Conservation (phyloP, 768 basidiomycete genomes). For the Fibroporia radiculosa region DNA sequence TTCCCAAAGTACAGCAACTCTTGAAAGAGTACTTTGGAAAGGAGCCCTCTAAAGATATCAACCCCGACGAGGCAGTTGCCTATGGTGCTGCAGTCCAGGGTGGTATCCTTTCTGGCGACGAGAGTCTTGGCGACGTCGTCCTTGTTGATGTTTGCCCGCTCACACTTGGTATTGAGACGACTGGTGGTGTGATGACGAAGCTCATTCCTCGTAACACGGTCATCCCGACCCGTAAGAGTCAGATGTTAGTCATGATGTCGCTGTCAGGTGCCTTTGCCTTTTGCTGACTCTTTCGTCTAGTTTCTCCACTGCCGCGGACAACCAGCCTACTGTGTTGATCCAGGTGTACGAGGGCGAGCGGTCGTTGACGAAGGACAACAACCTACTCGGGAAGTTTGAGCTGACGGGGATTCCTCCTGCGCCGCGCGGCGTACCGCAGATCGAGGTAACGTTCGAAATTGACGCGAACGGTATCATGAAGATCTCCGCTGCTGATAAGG, state of each 20-base stretch:
- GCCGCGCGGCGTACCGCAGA: slow-evolving; percentile 94
- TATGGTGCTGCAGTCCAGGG: slow-evolving; percentile 99
- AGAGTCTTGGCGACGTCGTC: slow-evolving; percentile 83
- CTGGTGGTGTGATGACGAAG: slow-evolving; percentile 97
- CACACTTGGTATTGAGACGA: slow-evolving; percentile 98
- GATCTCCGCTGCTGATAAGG: slow-evolving; percentile 89
- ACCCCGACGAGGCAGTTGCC: slow-evolving; percentile 98
- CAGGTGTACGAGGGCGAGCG: slow-evolving; percentile 99
- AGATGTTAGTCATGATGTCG: slow-evolving; percentile 51
- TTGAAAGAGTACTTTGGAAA: slow-evolving; percentile 97
- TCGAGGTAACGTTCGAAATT: slow-evolving; percentile 84
- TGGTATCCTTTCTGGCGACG: slow-evolving; percentile 94
- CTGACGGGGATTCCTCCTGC: slow-evolving; percentile 89
- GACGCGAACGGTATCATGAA: slow-evolving; percentile 68
- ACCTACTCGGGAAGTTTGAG: slow-evolving; percentile 95
- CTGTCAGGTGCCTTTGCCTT: background rate
- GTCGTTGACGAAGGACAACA: slow-evolving; percentile 96
- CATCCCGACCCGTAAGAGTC: slow-evolving; percentile 94
- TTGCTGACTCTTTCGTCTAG: slow-evolving; percentile 18
- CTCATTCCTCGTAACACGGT: slow-evolving; percentile 97
- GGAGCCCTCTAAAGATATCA: slow-evolving; percentile 97
- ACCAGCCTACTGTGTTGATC: slow-evolving; percentile 92
- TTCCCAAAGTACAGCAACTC: slow-evolving; percentile 98
- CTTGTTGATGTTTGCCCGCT: slow-evolving; percentile 96
- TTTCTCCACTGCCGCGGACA: slow-evolving; percentile 82